A percentile compares a stretch with the other conserved stretches of the same genome.
Evolutionary conservation across 176 grass and related monocot genomes (phyloP).

Genomic region (Avena insularis): DNA sequence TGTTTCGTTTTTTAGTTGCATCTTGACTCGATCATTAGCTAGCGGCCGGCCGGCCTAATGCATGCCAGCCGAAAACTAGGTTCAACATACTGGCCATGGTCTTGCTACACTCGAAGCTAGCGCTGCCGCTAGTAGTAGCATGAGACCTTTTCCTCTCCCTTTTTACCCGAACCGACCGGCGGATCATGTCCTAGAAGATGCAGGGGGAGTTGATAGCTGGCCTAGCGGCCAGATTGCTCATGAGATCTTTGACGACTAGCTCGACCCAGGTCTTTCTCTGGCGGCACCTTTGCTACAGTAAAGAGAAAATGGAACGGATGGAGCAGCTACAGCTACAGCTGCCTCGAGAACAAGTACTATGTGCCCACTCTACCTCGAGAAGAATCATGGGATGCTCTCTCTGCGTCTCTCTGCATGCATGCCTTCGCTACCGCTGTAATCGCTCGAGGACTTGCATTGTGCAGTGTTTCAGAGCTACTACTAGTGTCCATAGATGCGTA

Average conservation of each 20-base stretch:
- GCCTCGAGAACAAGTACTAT: not conserved
- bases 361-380: not conserved
- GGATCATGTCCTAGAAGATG: slow-evolving; percentile 25
- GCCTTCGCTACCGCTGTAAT: not conserved
- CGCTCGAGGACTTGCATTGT: not conserved
- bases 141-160: not conserved
- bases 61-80: not conserved
- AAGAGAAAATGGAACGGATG: not conserved
- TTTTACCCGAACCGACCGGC: not conserved
- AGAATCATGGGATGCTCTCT: slow-evolving; percentile 7
- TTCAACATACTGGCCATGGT: not conserved
- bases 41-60: slow-evolving; percentile 12
- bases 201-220: not conserved
- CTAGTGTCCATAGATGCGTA: not conserved
- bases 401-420: not conserved
- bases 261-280: not conserved
- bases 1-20: not conserved
- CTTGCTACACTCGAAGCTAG: not conserved
- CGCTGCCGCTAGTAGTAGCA: too few relatives aligned
- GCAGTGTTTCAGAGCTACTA: not conserved
- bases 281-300: not conserved
- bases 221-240: not conserved
- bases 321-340: not conserved
- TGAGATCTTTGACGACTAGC: slow-evolving; percentile 29
- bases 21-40: not conserved